Conservation (phyloP, 2,329 filamentous ascomycete species). For the Alternaria viburni region DNA sequence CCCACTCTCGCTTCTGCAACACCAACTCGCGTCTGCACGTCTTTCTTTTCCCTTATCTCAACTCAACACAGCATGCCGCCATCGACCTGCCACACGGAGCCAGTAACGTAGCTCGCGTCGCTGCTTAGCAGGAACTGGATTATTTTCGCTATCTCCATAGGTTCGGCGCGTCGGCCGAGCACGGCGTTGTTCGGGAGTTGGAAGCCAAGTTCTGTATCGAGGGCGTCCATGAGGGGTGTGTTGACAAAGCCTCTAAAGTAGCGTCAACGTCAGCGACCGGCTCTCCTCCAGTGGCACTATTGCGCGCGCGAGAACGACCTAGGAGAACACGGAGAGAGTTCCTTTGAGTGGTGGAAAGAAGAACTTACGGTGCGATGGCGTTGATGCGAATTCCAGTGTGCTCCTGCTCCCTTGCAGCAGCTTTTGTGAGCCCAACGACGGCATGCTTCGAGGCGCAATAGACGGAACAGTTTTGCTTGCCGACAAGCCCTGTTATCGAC, state of each 20-base stretch:
- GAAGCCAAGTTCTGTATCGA: not conserved
- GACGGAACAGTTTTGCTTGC: constrained; percentile 30
- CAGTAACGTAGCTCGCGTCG: constrained; percentile 25
- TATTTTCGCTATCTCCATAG: constrained; percentile 23
- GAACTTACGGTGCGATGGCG: constrained; percentile 51
- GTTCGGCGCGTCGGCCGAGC: constrained; percentile 13
- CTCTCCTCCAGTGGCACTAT: not conserved
- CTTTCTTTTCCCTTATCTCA: not conserved
- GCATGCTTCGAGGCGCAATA: constrained; percentile 37
- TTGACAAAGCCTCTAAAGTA: constrained; percentile 20
- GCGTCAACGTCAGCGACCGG: not conserved
- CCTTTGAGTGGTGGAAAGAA: not conserved
- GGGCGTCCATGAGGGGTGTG: constrained; percentile 18
- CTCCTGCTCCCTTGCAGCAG: constrained; percentile 47
- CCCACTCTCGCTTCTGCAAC: not conserved
- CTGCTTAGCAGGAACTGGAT: constrained; percentile 23
- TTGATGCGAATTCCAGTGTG: constrained; percentile 41
- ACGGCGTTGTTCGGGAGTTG: constrained; percentile 15
- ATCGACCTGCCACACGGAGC: constrained; percentile 24
- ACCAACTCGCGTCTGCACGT: not conserved
- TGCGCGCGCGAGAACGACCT: not conserved
- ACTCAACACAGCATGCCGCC: constrained; percentile 21
- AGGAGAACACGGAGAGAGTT: not conserved
- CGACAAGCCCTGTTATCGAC: constrained; percentile 56
- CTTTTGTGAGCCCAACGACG: constrained; percentile 43